These are phyloP conservation scores for Paracamarosporium sp. DNA, from an alignment of 2,329 filamentous ascomycete species.

Conservation along the genomic window DNA sequence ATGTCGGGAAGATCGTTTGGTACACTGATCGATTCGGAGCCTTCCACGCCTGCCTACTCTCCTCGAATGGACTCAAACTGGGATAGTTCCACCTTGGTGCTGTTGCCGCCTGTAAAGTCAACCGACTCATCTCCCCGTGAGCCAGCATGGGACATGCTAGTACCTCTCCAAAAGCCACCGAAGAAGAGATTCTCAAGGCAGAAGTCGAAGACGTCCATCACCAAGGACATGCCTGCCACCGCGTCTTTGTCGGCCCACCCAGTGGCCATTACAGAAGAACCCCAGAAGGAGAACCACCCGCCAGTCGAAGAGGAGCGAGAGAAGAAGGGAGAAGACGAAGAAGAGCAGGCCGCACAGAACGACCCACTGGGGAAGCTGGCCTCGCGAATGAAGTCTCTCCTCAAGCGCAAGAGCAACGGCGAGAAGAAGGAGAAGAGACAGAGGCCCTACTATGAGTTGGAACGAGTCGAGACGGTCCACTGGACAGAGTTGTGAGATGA, in stretches of 20 bases:
- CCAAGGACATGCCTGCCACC: background rate
- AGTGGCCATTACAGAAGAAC: constrained; percentile 17
- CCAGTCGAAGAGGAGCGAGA: constrained; percentile 22
- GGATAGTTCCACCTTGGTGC: constrained; percentile 34
- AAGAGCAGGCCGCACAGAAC: constrained; percentile 16
- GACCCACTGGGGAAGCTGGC: constrained; percentile 38
- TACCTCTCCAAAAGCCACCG: constrained; percentile 18
- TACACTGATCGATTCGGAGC: constrained; percentile 46
- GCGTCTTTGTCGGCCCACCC: constrained; percentile 24
- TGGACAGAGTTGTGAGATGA: constrained; percentile 44
- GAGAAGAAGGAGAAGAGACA: constrained; percentile 36
- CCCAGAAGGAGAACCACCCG: constrained; percentile 22
- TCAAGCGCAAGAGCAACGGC: constrained; percentile 22
- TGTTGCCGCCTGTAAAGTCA: constrained; percentile 39
- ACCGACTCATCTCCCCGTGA: constrained; percentile 34
- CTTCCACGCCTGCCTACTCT: constrained; percentile 46
- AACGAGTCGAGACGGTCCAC: constrained; percentile 40
- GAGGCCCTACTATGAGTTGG: constrained; percentile 32
- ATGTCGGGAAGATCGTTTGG: constrained; percentile 44
- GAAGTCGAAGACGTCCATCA: constrained; percentile 2
- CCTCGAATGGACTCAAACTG: constrained; percentile 35
- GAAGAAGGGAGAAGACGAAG: constrained; percentile 18
- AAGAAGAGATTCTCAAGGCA: constrained; percentile 15
- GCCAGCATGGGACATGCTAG: constrained; percentile 42
- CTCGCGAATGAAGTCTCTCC: constrained; percentile 37